These are phyloP conservation scores for Sequoiadendron giganteum DNA, from an alignment of 75 land plant species.

Conservation along the genomic window DNA sequence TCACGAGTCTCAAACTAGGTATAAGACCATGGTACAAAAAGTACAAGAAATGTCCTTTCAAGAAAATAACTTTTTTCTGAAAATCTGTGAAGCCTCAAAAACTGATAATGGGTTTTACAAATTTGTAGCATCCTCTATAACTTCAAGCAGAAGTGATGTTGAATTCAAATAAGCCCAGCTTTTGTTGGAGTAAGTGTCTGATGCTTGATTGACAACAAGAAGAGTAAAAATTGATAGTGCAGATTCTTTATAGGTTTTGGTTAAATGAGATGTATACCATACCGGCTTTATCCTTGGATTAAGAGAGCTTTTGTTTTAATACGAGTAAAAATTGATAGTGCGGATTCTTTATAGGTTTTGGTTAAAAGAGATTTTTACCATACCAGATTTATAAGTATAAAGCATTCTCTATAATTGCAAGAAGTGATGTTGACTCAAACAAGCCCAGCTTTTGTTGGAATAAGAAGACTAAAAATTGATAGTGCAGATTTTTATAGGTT, in stretches of 20 bases:
- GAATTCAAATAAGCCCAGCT: neutral
- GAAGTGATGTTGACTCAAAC: neutral
- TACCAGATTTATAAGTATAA: slow-evolving; percentile 50
- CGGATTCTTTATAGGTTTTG: neutral
- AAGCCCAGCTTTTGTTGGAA: neutral
- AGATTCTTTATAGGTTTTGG: neutral
- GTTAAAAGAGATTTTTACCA: slow-evolving; percentile 1
- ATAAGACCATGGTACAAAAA: neutral
- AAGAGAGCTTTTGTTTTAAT: neutral
- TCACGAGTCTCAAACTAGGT: neutral
- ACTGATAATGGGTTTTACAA: neutral
- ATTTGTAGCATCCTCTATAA: neutral
- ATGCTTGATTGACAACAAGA: too few species aligned
- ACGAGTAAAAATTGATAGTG: neutral
- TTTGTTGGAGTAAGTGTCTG: neutral
- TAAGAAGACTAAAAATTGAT: neutral
- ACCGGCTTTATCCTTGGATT: slow-evolving; percentile 60
- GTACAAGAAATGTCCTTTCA: neutral
- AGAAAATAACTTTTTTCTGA: neutral
- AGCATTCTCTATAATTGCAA: neutral
- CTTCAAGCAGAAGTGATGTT: neutral
- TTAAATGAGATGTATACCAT: slow-evolving; percentile 6
- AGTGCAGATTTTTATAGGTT: neutral
- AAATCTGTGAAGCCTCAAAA: neutral
- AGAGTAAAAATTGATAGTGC: neutral